Conservation (phyloP, 768 basidiomycete species). For the Bullera alba region DNA sequence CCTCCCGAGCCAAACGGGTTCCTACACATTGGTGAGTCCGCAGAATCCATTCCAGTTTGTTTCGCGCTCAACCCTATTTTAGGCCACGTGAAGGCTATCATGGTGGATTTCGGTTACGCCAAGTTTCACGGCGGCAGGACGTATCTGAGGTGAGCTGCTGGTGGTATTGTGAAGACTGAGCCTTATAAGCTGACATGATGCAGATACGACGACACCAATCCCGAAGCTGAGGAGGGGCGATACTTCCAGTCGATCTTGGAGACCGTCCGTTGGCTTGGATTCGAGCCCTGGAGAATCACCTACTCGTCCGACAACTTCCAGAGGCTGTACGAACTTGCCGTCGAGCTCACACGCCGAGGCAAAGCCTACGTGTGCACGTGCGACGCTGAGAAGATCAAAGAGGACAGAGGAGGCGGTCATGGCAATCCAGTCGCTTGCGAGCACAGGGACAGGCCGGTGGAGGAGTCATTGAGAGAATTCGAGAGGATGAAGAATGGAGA, state of each 20-base stretch:
- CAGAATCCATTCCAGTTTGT: background rate
- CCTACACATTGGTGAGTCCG: conserved; percentile 53
- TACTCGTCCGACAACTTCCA: conserved; percentile 98
- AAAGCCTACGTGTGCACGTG: conserved; percentile 96
- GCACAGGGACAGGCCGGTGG: conserved; percentile 79
- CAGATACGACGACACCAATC: conserved; percentile 92
- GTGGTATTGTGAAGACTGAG: background rate
- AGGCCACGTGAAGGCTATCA: conserved; percentile 97
- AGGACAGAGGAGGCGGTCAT: conserved; percentile 72
- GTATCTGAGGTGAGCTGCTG: conserved; percentile 59
- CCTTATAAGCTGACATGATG: background rate
- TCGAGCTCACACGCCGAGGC: conserved; percentile 78
- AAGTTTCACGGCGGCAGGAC: conserved; percentile 85
- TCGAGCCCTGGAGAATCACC: conserved; percentile 97
- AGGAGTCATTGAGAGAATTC: conserved; percentile 81
- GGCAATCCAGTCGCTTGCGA: conserved; percentile 73
- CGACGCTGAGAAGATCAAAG: conserved; percentile 86
- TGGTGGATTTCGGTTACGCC: conserved; percentile 97
- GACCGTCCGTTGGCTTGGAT: conserved; percentile 92
- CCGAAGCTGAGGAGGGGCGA: conserved; percentile 89
- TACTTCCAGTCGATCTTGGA: conserved; percentile 97
- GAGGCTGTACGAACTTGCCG: conserved; percentile 73
- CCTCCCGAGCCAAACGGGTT: conserved; percentile 98
- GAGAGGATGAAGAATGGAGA: conserved; percentile 84
- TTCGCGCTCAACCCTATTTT: conserved; percentile 46